Evolutionary conservation across 108 stramenopile species (phyloP), one percentile per base, ranked within the genome.

Genomic region (Skeletonema potamos): DNA sequence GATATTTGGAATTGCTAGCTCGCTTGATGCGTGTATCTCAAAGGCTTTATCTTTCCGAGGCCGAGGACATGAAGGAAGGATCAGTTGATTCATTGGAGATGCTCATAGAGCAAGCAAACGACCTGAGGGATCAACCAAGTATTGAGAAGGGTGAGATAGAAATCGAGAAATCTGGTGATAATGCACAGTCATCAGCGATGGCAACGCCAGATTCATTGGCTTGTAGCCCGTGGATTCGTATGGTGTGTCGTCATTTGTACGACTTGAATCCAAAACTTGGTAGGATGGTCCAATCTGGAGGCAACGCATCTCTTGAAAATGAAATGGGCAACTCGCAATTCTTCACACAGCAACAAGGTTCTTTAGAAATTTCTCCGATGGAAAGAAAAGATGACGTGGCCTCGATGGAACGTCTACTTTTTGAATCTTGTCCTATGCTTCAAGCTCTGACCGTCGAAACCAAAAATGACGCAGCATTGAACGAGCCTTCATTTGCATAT

Each of bases 11-110:
- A 72, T 36, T 94, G 27, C 70, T 68, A 39, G 78, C 83, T 17
- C 79, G 89, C 17, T 64, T 94, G 9, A 41, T 94, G 20, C 83
- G 86, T n/a, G 64, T 85, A 54, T 76, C 77, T 13, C 92, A 93
- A 44, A 85, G 89, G 27, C 72, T 82, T 11, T 82, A 81, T 66
- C 37, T 92, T 22, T 70, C 75, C 26, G 70, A 86, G 15, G 76
- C 70, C 8, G 87, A 88, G 46, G 68, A 68, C 4, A 13, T 76
- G 56, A 79, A 72, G 51, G 66, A 62, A 48, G 57, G 57, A 65
- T 43, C 82, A 43, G 2, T 62, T 63, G 66, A 58, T 67, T 28
- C 67, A 4, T 43, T 74, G 10, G 83, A 83, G 15, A 54, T 64
- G n/a, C 46, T 82, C 39, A 61, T 75, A 8, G 29, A 30, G 10